Percentiles rank a stretch among this genome's conserved stretches.
These are phyloP conservation scores for Plasmodium vivax DNA, from an alignment of 169 alveolate species.

Conservation along the genomic window DNA sequence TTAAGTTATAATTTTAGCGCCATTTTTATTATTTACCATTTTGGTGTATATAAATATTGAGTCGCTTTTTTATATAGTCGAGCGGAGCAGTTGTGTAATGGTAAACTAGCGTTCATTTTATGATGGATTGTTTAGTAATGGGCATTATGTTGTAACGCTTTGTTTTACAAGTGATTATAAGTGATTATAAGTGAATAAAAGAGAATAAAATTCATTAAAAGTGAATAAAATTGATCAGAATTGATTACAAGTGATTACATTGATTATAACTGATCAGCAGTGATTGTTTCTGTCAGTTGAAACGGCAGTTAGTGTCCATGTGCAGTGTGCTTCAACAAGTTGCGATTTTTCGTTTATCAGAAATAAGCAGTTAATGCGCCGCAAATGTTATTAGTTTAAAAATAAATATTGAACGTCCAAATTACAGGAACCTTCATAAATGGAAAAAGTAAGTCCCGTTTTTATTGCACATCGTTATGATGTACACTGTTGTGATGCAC, in stretches of 20 bases:
- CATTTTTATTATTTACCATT: background rate
- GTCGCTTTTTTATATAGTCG: background rate
- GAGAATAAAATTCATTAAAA: too few species aligned
- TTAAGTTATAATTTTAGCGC: background rate
- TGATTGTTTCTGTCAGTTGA: background rate
- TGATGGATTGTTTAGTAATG: background rate
- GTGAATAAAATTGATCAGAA: too few species aligned
- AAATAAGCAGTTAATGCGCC: background rate
- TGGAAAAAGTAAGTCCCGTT: background rate
- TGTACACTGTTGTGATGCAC: too few species aligned
- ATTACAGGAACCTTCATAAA: constrained; percentile 1
- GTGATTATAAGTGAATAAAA: background rate
- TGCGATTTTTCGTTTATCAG: background rate
- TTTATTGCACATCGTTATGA: background rate
- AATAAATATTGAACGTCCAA: background rate
- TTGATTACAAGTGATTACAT: too few species aligned
- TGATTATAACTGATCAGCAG: background rate
- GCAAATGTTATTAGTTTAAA: constrained; percentile 1
- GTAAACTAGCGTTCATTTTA: background rate
- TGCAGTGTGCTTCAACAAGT: background rate
- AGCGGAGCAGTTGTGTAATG: background rate
- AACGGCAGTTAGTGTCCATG: background rate
- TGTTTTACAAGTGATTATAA: background rate
- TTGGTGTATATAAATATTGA: background rate
- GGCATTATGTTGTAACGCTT: background rate